phyloP scores from a whole-genome alignment of 345 rosid genomes.

The Aegle marmelos region DNA sequence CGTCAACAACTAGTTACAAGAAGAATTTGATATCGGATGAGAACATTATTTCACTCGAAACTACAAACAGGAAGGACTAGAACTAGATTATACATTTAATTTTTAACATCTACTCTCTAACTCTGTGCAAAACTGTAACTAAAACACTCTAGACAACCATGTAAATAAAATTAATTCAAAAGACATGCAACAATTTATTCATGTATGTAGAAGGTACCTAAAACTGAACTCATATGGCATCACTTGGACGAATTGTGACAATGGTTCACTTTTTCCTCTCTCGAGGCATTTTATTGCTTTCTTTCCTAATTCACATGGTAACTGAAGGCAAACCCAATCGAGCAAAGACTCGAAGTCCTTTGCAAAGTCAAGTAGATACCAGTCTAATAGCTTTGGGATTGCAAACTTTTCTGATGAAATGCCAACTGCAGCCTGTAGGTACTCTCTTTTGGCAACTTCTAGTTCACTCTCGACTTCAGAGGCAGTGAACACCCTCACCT shows the following conservation, averaged over 20 bases:
- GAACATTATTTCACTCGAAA: not conserved
- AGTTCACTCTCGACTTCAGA: conserved; percentile 59
- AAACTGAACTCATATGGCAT: conserved; percentile 71
- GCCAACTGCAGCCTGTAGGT: conserved; percentile 71
- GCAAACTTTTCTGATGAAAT: conserved; percentile 49
- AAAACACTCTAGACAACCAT: conserved; percentile 16
- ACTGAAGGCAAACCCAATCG: conserved; percentile 84
- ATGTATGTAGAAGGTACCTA: conserved; percentile 60
- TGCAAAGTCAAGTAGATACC: conserved; percentile 85
- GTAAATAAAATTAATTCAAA: conserved; percentile 3
- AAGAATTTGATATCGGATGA: not conserved
- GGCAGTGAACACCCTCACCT: conserved; percentile 78
- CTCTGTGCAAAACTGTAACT: conserved; percentile 30
- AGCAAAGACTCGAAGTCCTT: conserved; percentile 77
- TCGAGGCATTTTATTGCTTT: conserved; percentile 69
- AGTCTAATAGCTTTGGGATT: conserved; percentile 70
- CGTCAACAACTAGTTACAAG: conserved; percentile 13
- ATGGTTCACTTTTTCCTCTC: conserved; percentile 44
- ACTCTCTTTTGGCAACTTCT: conserved; percentile 71
- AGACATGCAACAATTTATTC: conserved; percentile 15
- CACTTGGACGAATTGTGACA: conserved; percentile 46
- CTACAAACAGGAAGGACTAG: conserved; percentile 17
- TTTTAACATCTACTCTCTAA: conserved; percentile 27
- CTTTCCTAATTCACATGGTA: conserved; percentile 68
- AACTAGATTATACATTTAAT: conserved; percentile 19